phyloP scores from a whole-genome alignment of 768 basidiomycete species.

The Hypholoma sublateritium region DNA sequence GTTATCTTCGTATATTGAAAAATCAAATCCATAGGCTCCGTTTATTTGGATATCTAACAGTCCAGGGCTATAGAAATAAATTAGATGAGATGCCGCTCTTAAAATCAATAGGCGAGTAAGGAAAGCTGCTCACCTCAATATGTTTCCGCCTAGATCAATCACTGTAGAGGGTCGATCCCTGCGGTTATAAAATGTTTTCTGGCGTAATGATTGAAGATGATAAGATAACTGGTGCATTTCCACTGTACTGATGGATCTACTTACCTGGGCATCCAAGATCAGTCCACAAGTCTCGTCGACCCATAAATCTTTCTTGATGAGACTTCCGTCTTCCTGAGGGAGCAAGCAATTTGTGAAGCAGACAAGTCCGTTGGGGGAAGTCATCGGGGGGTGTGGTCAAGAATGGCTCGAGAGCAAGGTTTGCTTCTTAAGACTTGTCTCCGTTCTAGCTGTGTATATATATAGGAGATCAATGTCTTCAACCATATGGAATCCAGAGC shows the following conservation, averaged over 20 bases:
- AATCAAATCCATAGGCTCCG: conserved; percentile 86
- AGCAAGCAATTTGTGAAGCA: conserved; percentile 89
- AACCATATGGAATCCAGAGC: conserved; percentile 4
- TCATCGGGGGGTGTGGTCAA: conserved; percentile 27
- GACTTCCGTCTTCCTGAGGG: conserved; percentile 75
- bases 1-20: conserved; percentile 76
- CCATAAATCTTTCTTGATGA: conserved; percentile 78
- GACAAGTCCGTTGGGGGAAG: conserved; percentile 61
- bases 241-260: conserved; percentile 11
- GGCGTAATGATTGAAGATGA: not conserved
- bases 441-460: conserved; percentile 4
- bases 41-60: conserved; percentile 89
- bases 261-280: conserved; percentile 75
- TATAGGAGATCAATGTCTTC: not conserved
- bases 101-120: not conserved
- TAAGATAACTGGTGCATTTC: not conserved
- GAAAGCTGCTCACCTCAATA: conserved; percentile 58
- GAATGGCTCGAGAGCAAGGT: not conserved
- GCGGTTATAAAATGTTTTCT: conserved; percentile 69
- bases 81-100: not conserved
- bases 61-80: conserved; percentile 58
- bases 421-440: conserved; percentile 2
- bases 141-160: conserved; percentile 74
- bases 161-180: conserved; percentile 60
- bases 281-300: conserved; percentile 72